Evolutionary conservation across 2,329 filamentous ascomycete genomes (phyloP).

Genomic region (Phyllosticta citrichinensis): DNA sequence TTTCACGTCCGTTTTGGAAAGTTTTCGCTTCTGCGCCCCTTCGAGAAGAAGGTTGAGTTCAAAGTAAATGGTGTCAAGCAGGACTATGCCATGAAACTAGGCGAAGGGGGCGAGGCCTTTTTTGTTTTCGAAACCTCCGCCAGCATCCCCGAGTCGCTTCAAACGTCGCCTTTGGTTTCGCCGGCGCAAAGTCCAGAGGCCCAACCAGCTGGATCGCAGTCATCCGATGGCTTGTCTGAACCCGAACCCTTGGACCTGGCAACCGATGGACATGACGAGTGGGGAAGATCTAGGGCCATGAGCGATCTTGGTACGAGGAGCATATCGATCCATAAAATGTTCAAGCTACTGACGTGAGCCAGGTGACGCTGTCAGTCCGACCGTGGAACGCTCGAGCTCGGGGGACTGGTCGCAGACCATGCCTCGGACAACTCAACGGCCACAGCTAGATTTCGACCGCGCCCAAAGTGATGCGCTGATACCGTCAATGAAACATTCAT

Average conservation of each 20-base stretch:
- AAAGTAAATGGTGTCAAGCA: slow-evolving; percentile 86
- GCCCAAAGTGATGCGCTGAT: slow-evolving; percentile 38
- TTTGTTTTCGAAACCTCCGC: slow-evolving; percentile 96
- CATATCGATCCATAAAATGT: slow-evolving; percentile 11
- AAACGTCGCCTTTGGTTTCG: slow-evolving; percentile 89
- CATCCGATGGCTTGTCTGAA: slow-evolving; percentile 48
- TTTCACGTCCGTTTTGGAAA: slow-evolving; percentile 99
- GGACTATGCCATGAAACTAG: slow-evolving; percentile 95
- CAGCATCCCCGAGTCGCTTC: slow-evolving; percentile 81
- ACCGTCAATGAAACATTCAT: slow-evolving; percentile 31
- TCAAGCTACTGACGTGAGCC: slow-evolving; percentile 1
- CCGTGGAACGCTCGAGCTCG: slow-evolving; percentile 24
- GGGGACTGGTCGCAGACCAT: slow-evolving; percentile 22
- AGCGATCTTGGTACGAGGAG: slow-evolving; percentile 37
- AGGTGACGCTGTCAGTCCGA: slow-evolving; percentile 12
- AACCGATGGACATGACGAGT: slow-evolving; percentile 19
- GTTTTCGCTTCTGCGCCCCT: slow-evolving; percentile 88
- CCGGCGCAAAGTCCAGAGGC: slow-evolving; percentile 71
- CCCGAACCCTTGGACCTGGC: slow-evolving; percentile 62
- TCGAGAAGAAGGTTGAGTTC: slow-evolving; percentile 98
- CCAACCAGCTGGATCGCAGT: slow-evolving; percentile 40
- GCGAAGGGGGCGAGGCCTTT: slow-evolving; percentile 94
- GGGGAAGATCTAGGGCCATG: slow-evolving; percentile 25
- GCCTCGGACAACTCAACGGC: slow-evolving; percentile 40
- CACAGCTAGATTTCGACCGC: background rate